Conservation (phyloP, 768 basidiomycete species). For the Trametes villosa region DNA sequence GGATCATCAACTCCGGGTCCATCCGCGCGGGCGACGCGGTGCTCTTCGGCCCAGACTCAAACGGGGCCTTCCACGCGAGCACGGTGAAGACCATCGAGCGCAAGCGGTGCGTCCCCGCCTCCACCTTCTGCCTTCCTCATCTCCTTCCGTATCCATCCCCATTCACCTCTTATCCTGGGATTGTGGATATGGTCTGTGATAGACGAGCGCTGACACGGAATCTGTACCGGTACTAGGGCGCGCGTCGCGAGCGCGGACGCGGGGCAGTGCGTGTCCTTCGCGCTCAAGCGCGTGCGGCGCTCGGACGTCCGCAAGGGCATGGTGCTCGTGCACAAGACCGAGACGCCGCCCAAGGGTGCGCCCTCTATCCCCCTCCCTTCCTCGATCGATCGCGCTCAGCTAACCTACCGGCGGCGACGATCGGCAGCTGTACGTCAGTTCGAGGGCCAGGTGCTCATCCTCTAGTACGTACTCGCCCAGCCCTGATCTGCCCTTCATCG, state of each 20-base stretch:
- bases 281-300: conserved; percentile 85
- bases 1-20: conserved; percentile 77
- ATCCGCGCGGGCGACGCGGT: conserved; percentile 82
- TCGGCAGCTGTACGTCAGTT: conserved; percentile 75
- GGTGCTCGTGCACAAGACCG: conserved; percentile 85
- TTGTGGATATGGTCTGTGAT: not conserved
- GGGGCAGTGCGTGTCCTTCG: conserved; percentile 93
- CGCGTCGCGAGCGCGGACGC: conserved; percentile 87
- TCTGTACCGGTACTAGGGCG: conserved; percentile 50
- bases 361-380: not conserved
- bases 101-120: conserved; percentile 61
- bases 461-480: conserved; percentile 69
- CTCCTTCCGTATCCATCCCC: too few relatives aligned
- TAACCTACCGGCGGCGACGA: conserved; percentile 3
- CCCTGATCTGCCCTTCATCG: not conserved
- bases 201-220: not conserved
- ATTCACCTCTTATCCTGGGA: too few relatives aligned
- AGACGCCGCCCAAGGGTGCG: conserved; percentile 75
- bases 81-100: conserved; percentile 91
- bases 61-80: conserved; percentile 83
- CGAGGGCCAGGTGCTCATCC: conserved; percentile 90
- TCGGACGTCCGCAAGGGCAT: conserved; percentile 90
- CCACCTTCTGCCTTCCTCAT: too few relatives aligned
- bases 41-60: conserved; percentile 88
- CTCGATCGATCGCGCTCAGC: not conserved